Percentiles rank a stretch among this genome's conserved stretches.
phyloP scores from a whole-genome alignment of 2,329 filamentous ascomycete genomes.

The Coniochaeta ligniaria region DNA sequence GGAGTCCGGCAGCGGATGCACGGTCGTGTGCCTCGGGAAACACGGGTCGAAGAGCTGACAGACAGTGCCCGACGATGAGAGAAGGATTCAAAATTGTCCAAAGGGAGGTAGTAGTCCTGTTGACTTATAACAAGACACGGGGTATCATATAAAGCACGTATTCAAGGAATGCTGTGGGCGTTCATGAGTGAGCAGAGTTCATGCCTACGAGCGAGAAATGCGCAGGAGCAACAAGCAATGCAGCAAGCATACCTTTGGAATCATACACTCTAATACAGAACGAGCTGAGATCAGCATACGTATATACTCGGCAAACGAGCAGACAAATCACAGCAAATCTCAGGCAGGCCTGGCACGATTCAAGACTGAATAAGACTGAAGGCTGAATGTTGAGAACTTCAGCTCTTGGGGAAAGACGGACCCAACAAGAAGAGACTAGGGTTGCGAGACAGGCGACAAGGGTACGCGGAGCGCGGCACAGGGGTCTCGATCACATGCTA shows the following conservation, averaged over 20 bases:
- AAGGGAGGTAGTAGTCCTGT: too few relatives aligned
- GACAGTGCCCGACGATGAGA: background rate
- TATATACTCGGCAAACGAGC: too few relatives aligned
- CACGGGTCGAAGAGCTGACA: background rate
- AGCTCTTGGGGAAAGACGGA: background rate
- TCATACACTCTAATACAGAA: background rate
- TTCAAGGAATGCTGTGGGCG: background rate
- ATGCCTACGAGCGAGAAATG: background rate
- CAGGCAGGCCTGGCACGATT: background rate
- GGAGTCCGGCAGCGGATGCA: background rate
- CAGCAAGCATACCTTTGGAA: background rate
- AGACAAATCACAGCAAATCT: too few relatives aligned
- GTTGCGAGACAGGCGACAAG: background rate
- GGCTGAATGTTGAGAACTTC: background rate
- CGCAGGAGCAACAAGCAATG: background rate
- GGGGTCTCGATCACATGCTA: constrained; percentile 1
- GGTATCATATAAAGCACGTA: background rate
- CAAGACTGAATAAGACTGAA: too few relatives aligned
- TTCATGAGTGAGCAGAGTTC: background rate
- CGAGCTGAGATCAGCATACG: background rate
- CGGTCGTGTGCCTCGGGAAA: background rate
- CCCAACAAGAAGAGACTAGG: background rate
- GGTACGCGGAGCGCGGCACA: background rate
- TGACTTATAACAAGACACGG: background rate
- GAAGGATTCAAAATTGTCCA: background rate